Percentiles rank a stretch among this genome's conserved stretches.
phyloP scores from a whole-genome alignment of 495 filamentous ascomycete genomes.

The Tuber microsphaerosporum region DNA sequence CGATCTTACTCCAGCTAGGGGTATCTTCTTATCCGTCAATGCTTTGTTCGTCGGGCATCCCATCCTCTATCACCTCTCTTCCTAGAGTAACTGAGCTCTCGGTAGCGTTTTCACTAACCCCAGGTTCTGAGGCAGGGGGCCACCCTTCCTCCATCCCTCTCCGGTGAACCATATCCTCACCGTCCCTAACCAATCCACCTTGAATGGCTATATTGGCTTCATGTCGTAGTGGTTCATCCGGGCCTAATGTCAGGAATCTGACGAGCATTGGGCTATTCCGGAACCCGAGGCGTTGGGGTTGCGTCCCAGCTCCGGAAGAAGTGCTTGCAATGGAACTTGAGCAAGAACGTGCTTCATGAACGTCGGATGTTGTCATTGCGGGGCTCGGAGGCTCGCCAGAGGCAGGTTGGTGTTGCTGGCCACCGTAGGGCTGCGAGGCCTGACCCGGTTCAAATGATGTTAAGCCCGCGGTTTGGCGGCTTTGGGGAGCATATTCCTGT shows the following conservation, averaged over 20 bases:
- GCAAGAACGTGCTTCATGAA: conserved; percentile 9
- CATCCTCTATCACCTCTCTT: neutral
- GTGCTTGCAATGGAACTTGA: conserved; percentile 6
- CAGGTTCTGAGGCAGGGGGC: neutral
- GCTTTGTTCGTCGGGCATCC: neutral
- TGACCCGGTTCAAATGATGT: no score
- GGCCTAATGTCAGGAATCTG: conserved; percentile 9
- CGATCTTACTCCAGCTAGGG: conserved; percentile 16
- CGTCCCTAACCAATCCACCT: conserved; percentile 9
- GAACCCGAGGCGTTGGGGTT: neutral
- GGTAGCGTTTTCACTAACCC: neutral
- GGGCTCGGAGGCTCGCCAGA: neutral
- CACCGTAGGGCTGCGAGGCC: no score
- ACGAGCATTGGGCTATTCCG: conserved; percentile 2
- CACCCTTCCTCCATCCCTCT: conserved; percentile 9
- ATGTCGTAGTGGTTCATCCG: conserved; percentile 5
- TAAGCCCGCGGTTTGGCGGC: no score
- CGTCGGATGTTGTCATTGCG: conserved; percentile 14
- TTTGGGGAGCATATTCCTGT: neutral
- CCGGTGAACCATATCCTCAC: conserved; percentile 14
- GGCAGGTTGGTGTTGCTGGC: neutral
- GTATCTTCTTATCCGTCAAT: conserved; percentile 4
- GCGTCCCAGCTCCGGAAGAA: neutral
- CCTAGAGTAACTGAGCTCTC: neutral
- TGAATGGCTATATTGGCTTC: conserved; percentile 10